These are phyloP conservation scores for Beta macrorhiza DNA, from an alignment of 179 eudicot genomes.

Conservation along the genomic window DNA sequence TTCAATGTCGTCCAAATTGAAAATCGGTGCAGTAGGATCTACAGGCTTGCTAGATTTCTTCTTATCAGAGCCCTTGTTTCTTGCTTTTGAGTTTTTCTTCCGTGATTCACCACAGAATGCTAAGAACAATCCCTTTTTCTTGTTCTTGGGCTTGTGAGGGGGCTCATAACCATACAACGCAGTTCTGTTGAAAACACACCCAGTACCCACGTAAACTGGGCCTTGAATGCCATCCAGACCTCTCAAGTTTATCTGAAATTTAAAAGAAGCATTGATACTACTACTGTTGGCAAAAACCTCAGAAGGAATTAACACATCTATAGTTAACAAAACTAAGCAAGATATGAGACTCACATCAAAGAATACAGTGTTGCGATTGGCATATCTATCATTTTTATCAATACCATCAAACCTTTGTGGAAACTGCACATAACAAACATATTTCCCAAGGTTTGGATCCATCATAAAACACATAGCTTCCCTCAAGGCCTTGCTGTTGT, in stretches of 20 bases:
- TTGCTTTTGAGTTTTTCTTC: constrained; percentile 34
- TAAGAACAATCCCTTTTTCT: constrained; percentile 40
- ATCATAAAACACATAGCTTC: constrained; percentile 80
- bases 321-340: constrained; percentile 50
- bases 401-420: constrained; percentile 76
- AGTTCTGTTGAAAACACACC: constrained; percentile 66
- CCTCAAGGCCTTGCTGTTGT: constrained; percentile 62
- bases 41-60: constrained; percentile 44
- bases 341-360: constrained; percentile 61
- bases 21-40: constrained; percentile 58
- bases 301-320: constrained; percentile 37
- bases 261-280: neutral
- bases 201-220: constrained; percentile 74
- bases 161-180: constrained; percentile 71
- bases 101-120: constrained; percentile 46
- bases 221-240: constrained; percentile 74
- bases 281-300: neutral
- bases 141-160: constrained; percentile 45
- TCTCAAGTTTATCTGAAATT: constrained; percentile 56
- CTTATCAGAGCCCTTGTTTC: constrained; percentile 48
- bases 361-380: constrained; percentile 68
- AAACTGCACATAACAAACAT: constrained; percentile 64
- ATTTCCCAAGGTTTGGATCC: constrained; percentile 65
- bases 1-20: constrained; percentile 58
- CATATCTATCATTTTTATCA: constrained; percentile 64